A percentile compares a stretch with the other conserved stretches of the same genome.
phyloP scores from a whole-genome alignment of 1,284 basidiomycete genomes.

The Ceratobasidium sp. region DNA sequence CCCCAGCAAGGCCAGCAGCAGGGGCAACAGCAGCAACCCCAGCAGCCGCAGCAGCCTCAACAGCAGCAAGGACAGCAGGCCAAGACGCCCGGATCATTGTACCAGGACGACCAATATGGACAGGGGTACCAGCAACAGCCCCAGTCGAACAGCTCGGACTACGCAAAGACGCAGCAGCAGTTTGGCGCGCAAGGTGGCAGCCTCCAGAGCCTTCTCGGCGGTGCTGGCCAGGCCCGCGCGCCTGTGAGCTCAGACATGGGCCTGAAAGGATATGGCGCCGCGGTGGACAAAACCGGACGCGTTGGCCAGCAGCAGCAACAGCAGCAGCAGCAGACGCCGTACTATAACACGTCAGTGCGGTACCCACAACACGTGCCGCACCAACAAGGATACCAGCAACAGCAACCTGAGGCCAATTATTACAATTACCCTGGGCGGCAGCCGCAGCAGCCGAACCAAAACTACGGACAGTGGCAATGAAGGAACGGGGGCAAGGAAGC shows the following conservation, averaged over 20 bases:
- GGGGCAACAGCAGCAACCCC: slow-evolving; percentile 67
- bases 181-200: slow-evolving; percentile 12
- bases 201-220: slow-evolving; percentile 25
- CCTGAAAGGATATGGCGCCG: slow-evolving; percentile 1
- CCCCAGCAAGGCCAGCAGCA: slow-evolving; percentile 67
- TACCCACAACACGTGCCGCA: slow-evolving; percentile 7
- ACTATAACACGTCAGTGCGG: slow-evolving; percentile 11
- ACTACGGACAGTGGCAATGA: slow-evolving; percentile 40
- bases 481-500: background rate
- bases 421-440: slow-evolving; percentile 27
- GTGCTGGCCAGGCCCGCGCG: slow-evolving; percentile 6
- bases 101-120: slow-evolving; percentile 27
- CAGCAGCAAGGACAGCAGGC: no score
- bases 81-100: slow-evolving; percentile 3
- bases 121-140: slow-evolving; percentile 22
- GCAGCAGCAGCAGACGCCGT: slow-evolving; percentile 14
- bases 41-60: background rate
- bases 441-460: slow-evolving; percentile 36
- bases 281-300: slow-evolving; percentile 8
- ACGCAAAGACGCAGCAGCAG: slow-evolving; percentile 33
- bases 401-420: slow-evolving; percentile 19
- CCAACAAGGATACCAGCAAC: slow-evolving; percentile 32
- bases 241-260: slow-evolving; percentile 16
- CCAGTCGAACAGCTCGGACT: slow-evolving; percentile 14
- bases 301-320: background rate